A percentile compares a stretch with the other conserved stretches of the same genome.
Evolutionary conservation across 352 stramenopile genomes (phyloP).

Genomic region (Pythium plurisporium): DNA sequence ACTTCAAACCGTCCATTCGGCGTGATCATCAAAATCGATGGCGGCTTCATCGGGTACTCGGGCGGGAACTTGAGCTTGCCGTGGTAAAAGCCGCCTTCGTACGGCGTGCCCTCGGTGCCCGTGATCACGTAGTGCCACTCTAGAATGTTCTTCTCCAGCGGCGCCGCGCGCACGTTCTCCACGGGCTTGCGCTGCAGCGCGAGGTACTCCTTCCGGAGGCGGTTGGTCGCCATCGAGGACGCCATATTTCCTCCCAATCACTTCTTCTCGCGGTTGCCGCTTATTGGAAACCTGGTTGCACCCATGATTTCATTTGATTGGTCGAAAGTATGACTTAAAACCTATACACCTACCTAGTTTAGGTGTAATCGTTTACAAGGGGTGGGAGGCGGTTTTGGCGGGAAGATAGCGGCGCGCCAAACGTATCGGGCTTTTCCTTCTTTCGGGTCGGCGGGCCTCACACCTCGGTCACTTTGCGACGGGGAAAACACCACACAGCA

Average conservation of each 20-base stretch:
- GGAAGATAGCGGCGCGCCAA: conserved; percentile 12
- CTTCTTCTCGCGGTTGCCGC: not conserved
- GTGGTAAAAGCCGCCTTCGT: conserved; percentile 88
- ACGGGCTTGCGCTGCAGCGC: conserved; percentile 82
- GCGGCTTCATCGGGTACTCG: conserved; percentile 94
- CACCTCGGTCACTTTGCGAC: not conserved
- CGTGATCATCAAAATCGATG: conserved; percentile 92
- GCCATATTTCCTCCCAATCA: conserved; percentile 33
- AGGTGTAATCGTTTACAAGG: too few relatives aligned
- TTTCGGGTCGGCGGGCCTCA: too few relatives aligned
- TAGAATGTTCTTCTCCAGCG: conserved; percentile 92
- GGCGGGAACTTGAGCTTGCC: conserved; percentile 90
- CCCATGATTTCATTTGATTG: conserved; percentile 3
- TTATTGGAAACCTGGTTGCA: not conserved
- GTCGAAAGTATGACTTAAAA: conserved; percentile 9
- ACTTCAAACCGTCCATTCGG: conserved; percentile 92
- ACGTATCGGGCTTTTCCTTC: too few relatives aligned
- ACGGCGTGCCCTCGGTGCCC: conserved; percentile 54
- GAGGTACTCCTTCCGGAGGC: conserved; percentile 90
- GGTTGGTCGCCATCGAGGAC: conserved; percentile 78
- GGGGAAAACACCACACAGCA: not conserved
- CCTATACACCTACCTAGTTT: not conserved
- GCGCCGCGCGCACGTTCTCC: conserved; percentile 82
- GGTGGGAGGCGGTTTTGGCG: conserved; percentile 15
- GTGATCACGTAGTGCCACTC: conserved; percentile 94